These are phyloP conservation scores for Phytopythium delawarense DNA, from an alignment of 352 stramenopile species.

Conservation along the genomic window DNA sequence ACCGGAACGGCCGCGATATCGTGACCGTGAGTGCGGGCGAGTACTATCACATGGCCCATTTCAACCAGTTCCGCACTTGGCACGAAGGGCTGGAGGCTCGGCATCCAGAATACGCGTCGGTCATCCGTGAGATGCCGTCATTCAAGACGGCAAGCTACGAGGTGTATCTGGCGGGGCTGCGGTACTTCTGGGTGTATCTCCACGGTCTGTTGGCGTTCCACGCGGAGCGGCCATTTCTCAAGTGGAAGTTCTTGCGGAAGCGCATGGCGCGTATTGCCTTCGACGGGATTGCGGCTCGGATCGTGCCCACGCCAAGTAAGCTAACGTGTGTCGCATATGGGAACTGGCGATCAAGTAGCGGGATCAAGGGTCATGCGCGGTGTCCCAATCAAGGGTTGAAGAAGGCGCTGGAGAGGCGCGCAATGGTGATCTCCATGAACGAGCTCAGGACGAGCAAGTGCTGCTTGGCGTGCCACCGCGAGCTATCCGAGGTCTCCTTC, in stretches of 20 bases:
- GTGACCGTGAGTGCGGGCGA: too few relatives aligned
- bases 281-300: background rate
- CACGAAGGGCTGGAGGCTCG: too few relatives aligned
- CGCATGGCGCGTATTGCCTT: background rate
- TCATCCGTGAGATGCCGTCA: constrained; percentile 12
- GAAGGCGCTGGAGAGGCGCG: background rate
- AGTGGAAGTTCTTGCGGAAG: background rate
- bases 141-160: constrained; percentile 14
- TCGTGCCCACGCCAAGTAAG: background rate
- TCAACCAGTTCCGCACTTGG: too few relatives aligned
- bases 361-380: background rate
- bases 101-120: background rate
- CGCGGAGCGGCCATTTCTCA: constrained; percentile 5
- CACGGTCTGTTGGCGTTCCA: constrained; percentile 8
- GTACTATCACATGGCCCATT: too few relatives aligned
- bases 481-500: background rate
- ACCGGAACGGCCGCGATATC: constrained; percentile 5
- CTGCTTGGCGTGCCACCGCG: background rate
- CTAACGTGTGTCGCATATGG: background rate
- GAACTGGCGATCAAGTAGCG: background rate
- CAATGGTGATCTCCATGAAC: background rate
- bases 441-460: background rate
- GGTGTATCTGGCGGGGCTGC: constrained; percentile 5
- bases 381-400: background rate
- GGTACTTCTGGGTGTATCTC: constrained; percentile 10